These are phyloP conservation scores for Sporobolus alterniflorus DNA, from an alignment of 202 grass and related monocot genomes.

Conservation along the genomic window DNA sequence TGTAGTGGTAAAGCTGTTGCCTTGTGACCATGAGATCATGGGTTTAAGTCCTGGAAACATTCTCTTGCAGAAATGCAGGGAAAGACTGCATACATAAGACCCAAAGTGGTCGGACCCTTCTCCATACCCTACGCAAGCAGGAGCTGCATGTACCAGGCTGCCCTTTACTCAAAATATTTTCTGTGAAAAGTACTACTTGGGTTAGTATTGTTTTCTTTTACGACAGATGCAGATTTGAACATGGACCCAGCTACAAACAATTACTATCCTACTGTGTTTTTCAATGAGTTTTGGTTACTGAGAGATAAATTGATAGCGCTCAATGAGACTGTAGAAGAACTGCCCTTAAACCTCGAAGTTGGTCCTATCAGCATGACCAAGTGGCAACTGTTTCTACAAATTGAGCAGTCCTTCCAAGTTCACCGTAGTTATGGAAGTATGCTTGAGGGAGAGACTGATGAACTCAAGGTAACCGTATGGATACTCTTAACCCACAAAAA, in stretches of 20 bases:
- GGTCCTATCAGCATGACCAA: conserved; percentile 93
- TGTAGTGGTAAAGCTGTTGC: too few species aligned
- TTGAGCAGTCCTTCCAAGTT: conserved; percentile 96
- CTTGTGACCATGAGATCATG: too few species aligned
- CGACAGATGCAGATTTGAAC: conserved; percentile 76
- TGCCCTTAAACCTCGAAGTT: conserved; percentile 83
- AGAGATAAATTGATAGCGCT: conserved; percentile 91
- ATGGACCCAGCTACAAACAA: conserved; percentile 60
- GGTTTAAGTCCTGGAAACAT: too few species aligned
- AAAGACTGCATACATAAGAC: too few species aligned
- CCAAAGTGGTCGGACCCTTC: too few species aligned
- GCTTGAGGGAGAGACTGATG: conserved; percentile 98
- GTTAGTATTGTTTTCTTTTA: conserved; percentile 63
- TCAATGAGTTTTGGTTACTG: conserved; percentile 99
- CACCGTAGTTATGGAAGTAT: conserved; percentile 96
- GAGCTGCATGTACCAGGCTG: too few species aligned
- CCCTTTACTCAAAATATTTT: conserved; percentile 21
- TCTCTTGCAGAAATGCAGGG: too few species aligned
- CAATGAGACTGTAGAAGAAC: conserved; percentile 77
- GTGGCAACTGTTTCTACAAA: conserved; percentile 96
- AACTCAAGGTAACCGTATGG: conserved; percentile 75
- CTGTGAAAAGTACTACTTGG: conserved; percentile 2
- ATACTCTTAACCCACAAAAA: background rate
- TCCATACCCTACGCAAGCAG: too few species aligned
- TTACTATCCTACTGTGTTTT: conserved; percentile 94